phyloP scores from a whole-genome alignment of 768 basidiomycete genomes.

The Hygrophorus pudorinus region DNA sequence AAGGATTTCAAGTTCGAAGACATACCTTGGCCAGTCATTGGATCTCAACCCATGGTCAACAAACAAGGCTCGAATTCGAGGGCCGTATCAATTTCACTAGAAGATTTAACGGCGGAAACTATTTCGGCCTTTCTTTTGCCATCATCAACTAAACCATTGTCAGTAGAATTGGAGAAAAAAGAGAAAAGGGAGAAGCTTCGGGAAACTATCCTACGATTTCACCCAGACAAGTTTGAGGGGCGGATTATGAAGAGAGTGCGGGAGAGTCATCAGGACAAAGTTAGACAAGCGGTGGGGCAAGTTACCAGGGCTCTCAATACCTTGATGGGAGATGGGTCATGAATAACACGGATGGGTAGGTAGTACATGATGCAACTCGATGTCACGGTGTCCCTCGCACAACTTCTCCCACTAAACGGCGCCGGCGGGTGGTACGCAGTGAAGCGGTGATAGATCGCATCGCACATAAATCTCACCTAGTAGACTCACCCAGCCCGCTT shows the following conservation, averaged over 20 bases:
- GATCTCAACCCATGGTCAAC: constrained; percentile 20
- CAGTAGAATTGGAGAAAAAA: constrained; percentile 27
- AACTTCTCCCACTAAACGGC: too few species aligned
- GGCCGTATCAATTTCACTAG: constrained; percentile 20
- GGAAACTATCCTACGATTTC: constrained; percentile 64
- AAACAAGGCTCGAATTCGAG: constrained; percentile 11
- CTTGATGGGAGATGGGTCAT: constrained; percentile 31
- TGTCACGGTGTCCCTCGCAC: neutral
- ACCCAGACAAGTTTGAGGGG: constrained; percentile 78
- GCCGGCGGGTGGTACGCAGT: too few species aligned
- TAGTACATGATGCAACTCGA: too few species aligned
- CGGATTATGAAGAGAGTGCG: constrained; percentile 47
- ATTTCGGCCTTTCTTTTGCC: constrained; percentile 51
- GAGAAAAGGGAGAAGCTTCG: constrained; percentile 50
- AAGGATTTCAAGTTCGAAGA: constrained; percentile 37
- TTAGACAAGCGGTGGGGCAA: constrained; percentile 51
- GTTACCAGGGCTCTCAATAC: constrained; percentile 52
- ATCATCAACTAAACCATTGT: constrained; percentile 4
- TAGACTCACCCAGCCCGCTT: neutral
- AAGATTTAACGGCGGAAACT: constrained; percentile 45
- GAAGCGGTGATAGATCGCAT: too few species aligned
- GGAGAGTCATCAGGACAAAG: constrained; percentile 35
- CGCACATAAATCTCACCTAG: too few species aligned
- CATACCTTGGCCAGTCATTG: constrained; percentile 65
- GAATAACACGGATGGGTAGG: neutral